Percentiles rank a stretch among this genome's conserved stretches.
Evolutionary conservation across 176 grass and related monocot genomes (phyloP).

Genomic region (Ampelocalamus luodianensis): DNA sequence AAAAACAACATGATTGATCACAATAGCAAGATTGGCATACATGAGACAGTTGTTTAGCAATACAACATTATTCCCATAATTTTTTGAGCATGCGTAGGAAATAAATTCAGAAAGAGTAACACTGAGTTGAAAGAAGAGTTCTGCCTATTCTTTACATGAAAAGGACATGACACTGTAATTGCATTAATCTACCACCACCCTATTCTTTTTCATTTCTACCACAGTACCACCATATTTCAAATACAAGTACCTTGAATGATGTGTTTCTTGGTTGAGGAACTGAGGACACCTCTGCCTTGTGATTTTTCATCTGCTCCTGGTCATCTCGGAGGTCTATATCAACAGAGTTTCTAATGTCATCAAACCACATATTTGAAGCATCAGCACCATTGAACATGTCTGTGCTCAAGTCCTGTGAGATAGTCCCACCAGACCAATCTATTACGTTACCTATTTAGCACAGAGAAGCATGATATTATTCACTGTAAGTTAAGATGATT

Average conservation of each 20-base stretch:
- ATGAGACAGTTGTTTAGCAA: neutral
- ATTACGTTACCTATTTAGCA: conserved; percentile 6
- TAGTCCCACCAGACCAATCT: conserved; percentile 12
- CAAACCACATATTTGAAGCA: neutral
- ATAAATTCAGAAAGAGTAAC: conserved; percentile 27
- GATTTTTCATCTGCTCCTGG: conserved; percentile 20
- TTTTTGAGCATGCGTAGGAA: neutral
- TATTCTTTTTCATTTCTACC: neutral
- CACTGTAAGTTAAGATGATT: neutral
- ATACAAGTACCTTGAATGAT: conserved; percentile 55
- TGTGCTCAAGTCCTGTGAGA: conserved; percentile 12
- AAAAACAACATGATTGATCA: neutral
- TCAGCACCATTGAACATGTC: neutral
- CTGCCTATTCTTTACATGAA: neutral
- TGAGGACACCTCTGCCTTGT: neutral
- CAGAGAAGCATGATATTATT: conserved; percentile 24
- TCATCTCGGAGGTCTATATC: neutral
- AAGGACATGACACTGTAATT: neutral
- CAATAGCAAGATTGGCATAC: neutral
- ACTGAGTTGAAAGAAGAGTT: neutral
- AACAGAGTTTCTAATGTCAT: conserved; percentile 22
- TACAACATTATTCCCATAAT: neutral
- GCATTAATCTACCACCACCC: neutral
- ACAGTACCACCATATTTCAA: neutral
- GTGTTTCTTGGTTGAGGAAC: conserved; percentile 25